These are phyloP conservation scores for Chlamydomonas incerta DNA, from an alignment of 139 green algal species.

Conservation along the genomic window DNA sequence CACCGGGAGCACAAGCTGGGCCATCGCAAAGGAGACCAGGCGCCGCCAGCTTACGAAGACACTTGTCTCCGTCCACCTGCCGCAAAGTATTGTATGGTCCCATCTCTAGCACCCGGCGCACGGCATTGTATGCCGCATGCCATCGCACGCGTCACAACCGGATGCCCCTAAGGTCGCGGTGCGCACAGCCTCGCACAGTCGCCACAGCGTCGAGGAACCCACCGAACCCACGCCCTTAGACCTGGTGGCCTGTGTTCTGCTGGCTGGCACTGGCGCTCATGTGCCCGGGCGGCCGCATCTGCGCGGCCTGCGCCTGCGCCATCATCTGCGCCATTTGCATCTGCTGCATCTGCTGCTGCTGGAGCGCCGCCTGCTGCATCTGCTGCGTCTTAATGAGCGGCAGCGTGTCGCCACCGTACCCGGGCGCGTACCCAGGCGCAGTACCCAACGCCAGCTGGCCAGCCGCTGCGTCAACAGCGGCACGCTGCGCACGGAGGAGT, in stretches of 20 bases:
- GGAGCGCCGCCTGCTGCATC: slow-evolving; percentile 1
- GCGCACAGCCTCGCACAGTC: no score
- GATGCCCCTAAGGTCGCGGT: no score
- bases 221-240: no score
- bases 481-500: slow-evolving; percentile 30
- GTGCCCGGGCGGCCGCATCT: background rate
- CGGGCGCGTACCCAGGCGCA: background rate
- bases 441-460: slow-evolving; percentile 22
- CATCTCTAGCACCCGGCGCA: no score
- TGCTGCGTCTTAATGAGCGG: slow-evolving; percentile 27
- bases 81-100: no score
- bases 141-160: no score
- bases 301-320: slow-evolving; percentile 22
- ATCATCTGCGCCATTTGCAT: slow-evolving; percentile 37
- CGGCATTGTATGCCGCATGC: no score
- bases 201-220: no score
- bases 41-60: no score
- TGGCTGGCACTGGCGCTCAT: background rate
- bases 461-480: slow-evolving; percentile 1
- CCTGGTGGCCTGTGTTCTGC: background rate
- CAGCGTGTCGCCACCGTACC: slow-evolving; percentile 9
- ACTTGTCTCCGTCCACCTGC: no score
- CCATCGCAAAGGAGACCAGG: no score
- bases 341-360: slow-evolving; percentile 20
- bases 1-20: no score